These are phyloP conservation scores for Lipomyces orientalis DNA, from an alignment of 805 yeast genomes.

Conservation along the genomic window DNA sequence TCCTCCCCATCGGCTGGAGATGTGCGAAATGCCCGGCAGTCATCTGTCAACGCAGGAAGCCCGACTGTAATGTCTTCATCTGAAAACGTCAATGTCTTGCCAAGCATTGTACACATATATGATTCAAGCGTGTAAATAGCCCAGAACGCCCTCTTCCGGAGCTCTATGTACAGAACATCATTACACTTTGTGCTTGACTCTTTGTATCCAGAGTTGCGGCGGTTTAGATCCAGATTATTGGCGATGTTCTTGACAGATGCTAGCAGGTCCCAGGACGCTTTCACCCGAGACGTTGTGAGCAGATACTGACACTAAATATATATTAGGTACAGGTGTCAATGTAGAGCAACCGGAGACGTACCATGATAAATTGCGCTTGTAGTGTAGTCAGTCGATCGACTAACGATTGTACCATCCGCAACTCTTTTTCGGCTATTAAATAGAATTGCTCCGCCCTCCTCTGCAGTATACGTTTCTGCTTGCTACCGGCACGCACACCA, in stretches of 20 bases:
- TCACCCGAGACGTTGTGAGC: conserved; percentile 16
- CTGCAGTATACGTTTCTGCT: conserved; percentile 9
- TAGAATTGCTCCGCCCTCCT: conserved; percentile 10
- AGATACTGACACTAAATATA: conserved; percentile 10
- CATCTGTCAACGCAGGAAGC: conserved; percentile 6
- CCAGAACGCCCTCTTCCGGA: conserved; percentile 17
- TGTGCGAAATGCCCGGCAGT: background rate
- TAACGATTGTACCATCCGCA: background rate
- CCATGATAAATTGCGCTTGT: conserved; percentile 18
- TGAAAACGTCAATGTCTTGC: conserved; percentile 16
- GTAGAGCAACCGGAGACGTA: background rate
- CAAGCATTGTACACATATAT: conserved; percentile 24
- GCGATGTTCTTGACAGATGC: conserved; percentile 10
- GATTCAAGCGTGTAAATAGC: conserved; percentile 15
- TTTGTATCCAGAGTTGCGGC: conserved; percentile 4
- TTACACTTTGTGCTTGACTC: background rate
- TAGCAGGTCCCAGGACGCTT: conserved; percentile 15
- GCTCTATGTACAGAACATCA: background rate
- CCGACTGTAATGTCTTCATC: conserved; percentile 20
- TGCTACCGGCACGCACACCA: background rate
- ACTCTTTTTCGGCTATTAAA: conserved; percentile 16
- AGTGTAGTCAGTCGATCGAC: conserved; percentile 7
- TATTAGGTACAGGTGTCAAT: background rate
- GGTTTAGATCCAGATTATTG: conserved; percentile 11
- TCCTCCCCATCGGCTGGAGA: background rate